Percentiles rank a stretch among this genome's conserved stretches.
Evolutionary conservation across 1,284 basidiomycete species (phyloP).

Genomic region (Fistulina hepatica): DNA sequence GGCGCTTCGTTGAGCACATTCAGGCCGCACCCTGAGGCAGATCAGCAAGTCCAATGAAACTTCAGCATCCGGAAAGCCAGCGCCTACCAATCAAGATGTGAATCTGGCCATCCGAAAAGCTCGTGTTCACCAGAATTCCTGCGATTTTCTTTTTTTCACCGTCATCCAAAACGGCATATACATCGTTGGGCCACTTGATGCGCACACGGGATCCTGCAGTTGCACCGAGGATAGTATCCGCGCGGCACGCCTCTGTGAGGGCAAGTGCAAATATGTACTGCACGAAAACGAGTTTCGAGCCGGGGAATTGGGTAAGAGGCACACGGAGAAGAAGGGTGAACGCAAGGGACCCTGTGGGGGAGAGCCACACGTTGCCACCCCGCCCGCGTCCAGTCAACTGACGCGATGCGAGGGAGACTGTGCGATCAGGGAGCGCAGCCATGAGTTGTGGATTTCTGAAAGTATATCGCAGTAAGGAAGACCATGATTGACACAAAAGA

Average conservation of each 20-base stretch:
- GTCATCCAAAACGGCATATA: conserved; percentile 62
- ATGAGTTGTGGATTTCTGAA: conserved; percentile 72
- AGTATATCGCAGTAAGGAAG: conserved; percentile 1
- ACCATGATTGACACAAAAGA: conserved; percentile 1
- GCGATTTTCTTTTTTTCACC: conserved; percentile 66
- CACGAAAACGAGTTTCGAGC: conserved; percentile 78
- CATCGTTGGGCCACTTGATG: conserved; percentile 97
- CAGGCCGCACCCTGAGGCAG: conserved; percentile 76
- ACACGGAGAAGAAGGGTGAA: conserved; percentile 75
- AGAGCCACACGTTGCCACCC: conserved; percentile 88
- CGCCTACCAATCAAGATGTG: conserved; percentile 73
- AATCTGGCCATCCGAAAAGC: conserved; percentile 57
- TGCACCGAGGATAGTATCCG: conserved; percentile 37
- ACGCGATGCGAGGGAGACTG: conserved; percentile 76
- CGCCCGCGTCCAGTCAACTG: conserved; percentile 87
- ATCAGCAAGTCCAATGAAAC: conserved; percentile 1
- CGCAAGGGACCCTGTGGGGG: conserved; percentile 81
- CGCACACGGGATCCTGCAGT: conserved; percentile 46
- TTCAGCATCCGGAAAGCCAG: neutral
- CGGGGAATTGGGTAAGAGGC: conserved; percentile 40
- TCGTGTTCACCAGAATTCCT: conserved; percentile 88
- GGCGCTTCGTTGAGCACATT: conserved; percentile 83
- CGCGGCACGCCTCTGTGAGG: conserved; percentile 74
- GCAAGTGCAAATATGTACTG: conserved; percentile 92
- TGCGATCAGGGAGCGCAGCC: conserved; percentile 57